Base-by-base conservation (phyloP, 768 basidiomycete genomes). In the Macrocybe gigantea region DNA sequence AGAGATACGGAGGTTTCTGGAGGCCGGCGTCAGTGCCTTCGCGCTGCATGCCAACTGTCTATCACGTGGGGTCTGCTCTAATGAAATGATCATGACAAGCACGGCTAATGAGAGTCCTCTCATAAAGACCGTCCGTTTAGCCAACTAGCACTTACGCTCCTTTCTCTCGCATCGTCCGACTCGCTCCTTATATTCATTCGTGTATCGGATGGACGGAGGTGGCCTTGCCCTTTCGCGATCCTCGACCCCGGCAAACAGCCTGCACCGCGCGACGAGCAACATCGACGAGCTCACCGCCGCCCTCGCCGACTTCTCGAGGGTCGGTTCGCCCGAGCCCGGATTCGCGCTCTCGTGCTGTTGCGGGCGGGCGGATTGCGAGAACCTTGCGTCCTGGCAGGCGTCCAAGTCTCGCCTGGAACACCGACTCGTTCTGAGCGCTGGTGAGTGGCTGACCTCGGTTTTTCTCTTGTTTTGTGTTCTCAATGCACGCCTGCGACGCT, bases 201-300 rank as follows among this genome's bases (percentile, higher is more conserved):
- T 22, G 4, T 22, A 22, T 38, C 59, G 57, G 47, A 52, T 48
- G 34, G 40, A 49, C 22, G 43, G 50, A 41, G 30, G 31, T 12
- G 47, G 52, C 14, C 51, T 59, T 41, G 65, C 65, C 48, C 65
- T 69, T 33, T 69, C 79, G 44, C 52, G 59, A 13, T 73, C 78
- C 4, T 76, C 81, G 7, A 68, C 74, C n/a, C 53, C 76, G 50
- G 63, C 73, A 7, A 76, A 60, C 59, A 80, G 73, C 54, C 67
- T 79, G 33, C 63, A 79, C 62, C 68, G 73, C 58, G 74, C 77
- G 13, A 74, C 75, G 4, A 75, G 65, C 51, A 86, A 83, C 44
- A 81, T 92, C 62, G 85, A 93, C 68, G 85, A 91, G 64, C 71
- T 93, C 40, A 91, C 88, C 0, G 65, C 76, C 37, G 86, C 87